phyloP scores from a whole-genome alignment of 139 green algal genomes.

The Micractinium sp. region DNA sequence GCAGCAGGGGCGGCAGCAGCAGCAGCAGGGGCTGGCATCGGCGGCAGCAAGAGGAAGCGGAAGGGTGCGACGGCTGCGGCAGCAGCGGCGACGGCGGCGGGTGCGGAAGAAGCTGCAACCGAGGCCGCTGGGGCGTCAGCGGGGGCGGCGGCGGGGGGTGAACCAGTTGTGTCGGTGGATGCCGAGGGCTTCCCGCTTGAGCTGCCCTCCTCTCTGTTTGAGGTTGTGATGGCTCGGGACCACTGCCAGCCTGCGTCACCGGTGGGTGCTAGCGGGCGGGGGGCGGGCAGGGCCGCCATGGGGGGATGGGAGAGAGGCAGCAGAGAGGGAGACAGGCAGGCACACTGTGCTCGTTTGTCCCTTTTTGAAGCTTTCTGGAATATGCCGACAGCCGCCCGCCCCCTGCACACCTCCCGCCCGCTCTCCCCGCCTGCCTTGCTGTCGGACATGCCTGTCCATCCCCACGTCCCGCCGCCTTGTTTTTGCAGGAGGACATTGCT shows the following conservation, averaged over 20 bases:
- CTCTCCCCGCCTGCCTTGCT: too few relatives aligned
- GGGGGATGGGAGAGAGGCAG: too few relatives aligned
- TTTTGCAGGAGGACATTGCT: constrained; percentile 28
- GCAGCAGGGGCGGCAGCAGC: not conserved
- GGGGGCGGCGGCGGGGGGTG: not conserved
- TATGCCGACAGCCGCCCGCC: too few relatives aligned
- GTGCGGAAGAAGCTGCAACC: not conserved
- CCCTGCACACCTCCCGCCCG: too few relatives aligned
- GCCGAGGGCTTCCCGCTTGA: not conserved
- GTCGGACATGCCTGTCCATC: too few relatives aligned
- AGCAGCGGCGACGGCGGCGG: not conserved
- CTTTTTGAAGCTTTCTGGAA: too few relatives aligned
- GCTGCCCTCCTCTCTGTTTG: constrained; percentile 23
- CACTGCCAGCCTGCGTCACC: constrained; percentile 12
- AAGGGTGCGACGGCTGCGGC: not conserved
- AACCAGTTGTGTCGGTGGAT: not conserved
- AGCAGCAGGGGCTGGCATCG: not conserved
- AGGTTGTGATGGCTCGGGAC: constrained; percentile 24
- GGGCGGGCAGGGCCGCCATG: too few relatives aligned
- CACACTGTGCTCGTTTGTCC: too few relatives aligned
- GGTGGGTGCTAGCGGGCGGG: not conserved
- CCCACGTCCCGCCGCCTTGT: not conserved
- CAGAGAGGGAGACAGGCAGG: too few relatives aligned
- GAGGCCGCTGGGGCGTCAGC: not conserved
- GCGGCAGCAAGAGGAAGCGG: constrained; percentile 4